phyloP scores from a whole-genome alignment of 495 filamentous ascomycete species.

The Cercophora samala region DNA sequence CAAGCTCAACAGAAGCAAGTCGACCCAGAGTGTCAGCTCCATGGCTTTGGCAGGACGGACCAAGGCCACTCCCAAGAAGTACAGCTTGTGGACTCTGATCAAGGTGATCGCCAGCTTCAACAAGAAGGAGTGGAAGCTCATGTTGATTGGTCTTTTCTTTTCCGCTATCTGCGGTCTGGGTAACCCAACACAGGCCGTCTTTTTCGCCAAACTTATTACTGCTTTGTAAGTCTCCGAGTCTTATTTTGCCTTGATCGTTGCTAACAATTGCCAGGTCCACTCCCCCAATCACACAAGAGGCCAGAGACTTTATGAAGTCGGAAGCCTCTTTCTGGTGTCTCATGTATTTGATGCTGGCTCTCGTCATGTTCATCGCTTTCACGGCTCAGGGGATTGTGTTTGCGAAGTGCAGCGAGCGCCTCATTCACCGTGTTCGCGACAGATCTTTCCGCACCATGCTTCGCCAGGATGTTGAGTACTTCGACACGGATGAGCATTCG shows the following conservation, averaged over 20 bases:
- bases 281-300: slow-evolving; percentile 33
- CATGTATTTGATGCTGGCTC: slow-evolving; percentile 94
- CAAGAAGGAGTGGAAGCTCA: slow-evolving; percentile 62
- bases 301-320: slow-evolving; percentile 48
- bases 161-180: slow-evolving; percentile 78
- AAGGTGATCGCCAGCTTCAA: slow-evolving; percentile 85
- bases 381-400: slow-evolving; percentile 66
- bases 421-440: slow-evolving; percentile 78
- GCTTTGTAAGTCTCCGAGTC: slow-evolving; percentile 30
- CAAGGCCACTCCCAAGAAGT: slow-evolving; percentile 50
- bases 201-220: slow-evolving; percentile 85
- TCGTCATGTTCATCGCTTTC: slow-evolving; percentile 70
- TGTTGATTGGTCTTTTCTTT: slow-evolving; percentile 74
- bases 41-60: slow-evolving; percentile 57
- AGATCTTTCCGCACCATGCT: slow-evolving; percentile 80
- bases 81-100: slow-evolving; percentile 76
- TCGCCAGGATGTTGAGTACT: slow-evolving; percentile 86
- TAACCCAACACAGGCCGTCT: slow-evolving; percentile 82
- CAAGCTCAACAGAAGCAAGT: slow-evolving; percentile 60
- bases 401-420: slow-evolving; percentile 72
- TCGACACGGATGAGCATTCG: slow-evolving; percentile 77
- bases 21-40: slow-evolving; percentile 67
- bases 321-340: slow-evolving; percentile 83
- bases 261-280: not conserved
- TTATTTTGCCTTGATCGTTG: not conserved